phyloP scores from a whole-genome alignment of 2,329 filamentous ascomycete species.

The Phaeoacremonium minimum region DNA sequence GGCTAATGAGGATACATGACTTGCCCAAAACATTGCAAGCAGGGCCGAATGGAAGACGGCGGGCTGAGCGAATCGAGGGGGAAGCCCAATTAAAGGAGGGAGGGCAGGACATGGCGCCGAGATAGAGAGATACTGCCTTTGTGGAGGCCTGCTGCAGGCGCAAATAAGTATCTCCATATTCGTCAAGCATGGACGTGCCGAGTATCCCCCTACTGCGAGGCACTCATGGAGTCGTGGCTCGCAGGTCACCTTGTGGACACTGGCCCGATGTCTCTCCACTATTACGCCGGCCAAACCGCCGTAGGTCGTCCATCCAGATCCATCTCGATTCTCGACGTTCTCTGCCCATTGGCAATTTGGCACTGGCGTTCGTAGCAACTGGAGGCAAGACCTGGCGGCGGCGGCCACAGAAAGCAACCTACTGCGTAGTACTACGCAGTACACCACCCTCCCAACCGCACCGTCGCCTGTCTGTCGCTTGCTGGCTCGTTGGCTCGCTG shows the following conservation, averaged over 20 bases:
- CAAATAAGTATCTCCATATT: no score
- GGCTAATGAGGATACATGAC: neutral
- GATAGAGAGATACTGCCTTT: slow-evolving; percentile 3
- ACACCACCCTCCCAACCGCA: no score
- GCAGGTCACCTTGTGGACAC: slow-evolving; percentile 12
- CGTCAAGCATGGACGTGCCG: slow-evolving; percentile 12
- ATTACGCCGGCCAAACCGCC: slow-evolving; percentile 56
- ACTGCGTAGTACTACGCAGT: no score
- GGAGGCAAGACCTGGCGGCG: no score
- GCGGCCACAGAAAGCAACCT: no score
- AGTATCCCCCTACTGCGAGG: slow-evolving; percentile 13
- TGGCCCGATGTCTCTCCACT: slow-evolving; percentile 39
- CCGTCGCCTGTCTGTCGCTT: no score
- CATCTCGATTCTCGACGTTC: slow-evolving; percentile 6
- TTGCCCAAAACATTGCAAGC: slow-evolving; percentile 6
- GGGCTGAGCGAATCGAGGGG: neutral
- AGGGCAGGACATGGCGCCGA: neutral
- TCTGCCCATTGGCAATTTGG: no score
- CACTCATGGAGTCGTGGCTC: slow-evolving; percentile 1
- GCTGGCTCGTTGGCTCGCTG: no score
- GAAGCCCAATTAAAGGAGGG: slow-evolving; percentile 5
- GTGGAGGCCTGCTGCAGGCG: no score
- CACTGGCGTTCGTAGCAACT: no score
- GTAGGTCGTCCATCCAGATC: slow-evolving; percentile 23
- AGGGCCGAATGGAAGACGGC: slow-evolving; percentile 7